These are phyloP conservation scores for Ceratocystis destructans DNA, from an alignment of 2,329 filamentous ascomycete species.

Conservation along the genomic window DNA sequence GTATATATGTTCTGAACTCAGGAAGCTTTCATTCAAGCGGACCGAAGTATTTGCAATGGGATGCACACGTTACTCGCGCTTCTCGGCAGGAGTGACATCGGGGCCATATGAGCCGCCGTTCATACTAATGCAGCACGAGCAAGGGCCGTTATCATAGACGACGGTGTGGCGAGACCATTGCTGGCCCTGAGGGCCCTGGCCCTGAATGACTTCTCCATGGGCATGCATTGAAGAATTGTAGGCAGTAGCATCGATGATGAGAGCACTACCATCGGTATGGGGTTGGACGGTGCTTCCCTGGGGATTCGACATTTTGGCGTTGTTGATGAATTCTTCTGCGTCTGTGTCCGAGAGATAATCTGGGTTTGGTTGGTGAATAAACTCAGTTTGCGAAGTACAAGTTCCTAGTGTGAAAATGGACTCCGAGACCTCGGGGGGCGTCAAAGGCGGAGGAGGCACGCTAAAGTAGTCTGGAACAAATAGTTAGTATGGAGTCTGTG, in stretches of 20 bases:
- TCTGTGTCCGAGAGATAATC: constrained; percentile 32
- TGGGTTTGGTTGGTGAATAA: constrained; percentile 38
- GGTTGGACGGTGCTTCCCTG: not conserved
- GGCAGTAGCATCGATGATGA: constrained; percentile 22
- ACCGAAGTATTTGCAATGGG: not conserved
- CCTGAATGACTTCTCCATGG: constrained; percentile 38
- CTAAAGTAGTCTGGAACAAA: not conserved
- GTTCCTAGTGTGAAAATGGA: constrained; percentile 32
- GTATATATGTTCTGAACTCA: not conserved
- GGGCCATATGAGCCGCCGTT: constrained; percentile 41
- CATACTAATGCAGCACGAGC: constrained; percentile 39
- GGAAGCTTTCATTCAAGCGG: constrained; percentile 9
- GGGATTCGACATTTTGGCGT: constrained; percentile 20
- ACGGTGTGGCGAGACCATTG: constrained; percentile 46
- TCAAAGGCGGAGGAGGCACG: constrained; percentile 35
- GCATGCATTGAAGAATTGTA: constrained; percentile 25
- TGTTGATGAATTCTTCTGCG: constrained; percentile 19
- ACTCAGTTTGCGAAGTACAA: constrained; percentile 25
- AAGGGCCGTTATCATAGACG: constrained; percentile 45
- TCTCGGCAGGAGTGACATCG: constrained; percentile 39
- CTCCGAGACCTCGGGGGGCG: constrained; percentile 33
- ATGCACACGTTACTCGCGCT: constrained; percentile 27
- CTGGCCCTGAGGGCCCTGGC: constrained; percentile 34
- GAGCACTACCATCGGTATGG: no score
- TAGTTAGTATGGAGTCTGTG: not conserved